phyloP scores from a whole-genome alignment of 257 asterid genomes.

The Ilex aquifolium region DNA sequence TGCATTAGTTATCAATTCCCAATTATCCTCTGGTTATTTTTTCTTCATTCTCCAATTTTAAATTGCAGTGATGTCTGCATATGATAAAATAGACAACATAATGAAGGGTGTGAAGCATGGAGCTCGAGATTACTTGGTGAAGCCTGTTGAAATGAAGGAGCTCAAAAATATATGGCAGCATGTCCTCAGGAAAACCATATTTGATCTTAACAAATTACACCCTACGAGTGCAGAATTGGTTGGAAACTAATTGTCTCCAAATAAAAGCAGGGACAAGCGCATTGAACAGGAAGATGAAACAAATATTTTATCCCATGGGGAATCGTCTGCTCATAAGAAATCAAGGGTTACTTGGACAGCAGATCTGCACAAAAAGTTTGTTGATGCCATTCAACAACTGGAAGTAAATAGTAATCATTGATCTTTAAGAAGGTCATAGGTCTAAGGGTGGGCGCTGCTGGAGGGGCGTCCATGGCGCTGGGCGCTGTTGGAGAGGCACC shows the following conservation, averaged over 20 bases:
- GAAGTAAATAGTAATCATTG: background rate
- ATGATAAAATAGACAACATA: background rate
- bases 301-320: background rate
- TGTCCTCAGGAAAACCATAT: background rate
- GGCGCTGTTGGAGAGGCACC: too few species aligned
- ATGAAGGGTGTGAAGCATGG: constrained; percentile 11
- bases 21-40: too few species aligned
- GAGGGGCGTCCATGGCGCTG: too few species aligned
- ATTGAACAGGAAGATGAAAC: background rate
- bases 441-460: too few species aligned
- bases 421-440: too few species aligned
- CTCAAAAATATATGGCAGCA: constrained; percentile 15
- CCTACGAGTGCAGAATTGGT: too few species aligned
- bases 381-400: constrained; percentile 2
- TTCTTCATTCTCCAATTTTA: too few species aligned
- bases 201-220: too few species aligned
- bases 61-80: constrained; percentile 17
- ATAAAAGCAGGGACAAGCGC: too few species aligned
- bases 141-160: constrained; percentile 11
- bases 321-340: constrained; percentile 4
- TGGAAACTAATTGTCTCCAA: too few species aligned
- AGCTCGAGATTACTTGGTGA: constrained; percentile 11
- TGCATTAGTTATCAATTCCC: too few species aligned
- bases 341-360: constrained; percentile 1
- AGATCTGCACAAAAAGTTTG: constrained; percentile 1